phyloP scores from a whole-genome alignment of 2,329 filamentous ascomycete genomes.

The Exophiala sideris region DNA sequence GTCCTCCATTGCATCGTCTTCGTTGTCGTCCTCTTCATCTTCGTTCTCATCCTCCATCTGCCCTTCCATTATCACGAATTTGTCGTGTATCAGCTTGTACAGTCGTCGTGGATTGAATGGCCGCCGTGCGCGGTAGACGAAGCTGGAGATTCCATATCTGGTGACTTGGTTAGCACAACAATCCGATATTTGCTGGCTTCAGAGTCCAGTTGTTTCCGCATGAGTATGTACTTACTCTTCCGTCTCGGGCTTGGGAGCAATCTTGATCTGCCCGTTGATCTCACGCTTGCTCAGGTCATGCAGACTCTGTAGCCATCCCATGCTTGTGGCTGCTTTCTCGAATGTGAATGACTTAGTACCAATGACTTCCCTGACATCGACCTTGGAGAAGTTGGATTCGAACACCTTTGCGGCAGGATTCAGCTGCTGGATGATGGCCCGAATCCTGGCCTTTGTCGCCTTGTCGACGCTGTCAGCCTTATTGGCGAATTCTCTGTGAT shows the following conservation, averaged over 20 bases:
- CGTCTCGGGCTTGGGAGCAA: constrained; percentile 67
- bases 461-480: constrained; percentile 62
- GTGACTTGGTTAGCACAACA: constrained; percentile 28
- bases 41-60: constrained; percentile 32
- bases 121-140: constrained; percentile 62
- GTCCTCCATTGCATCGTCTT: constrained; percentile 31
- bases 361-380: constrained; percentile 62
- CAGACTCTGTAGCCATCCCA: constrained; percentile 68
- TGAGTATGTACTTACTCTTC: constrained; percentile 51
- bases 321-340: constrained; percentile 60
- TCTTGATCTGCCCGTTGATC: constrained; percentile 51
- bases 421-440: constrained; percentile 56
- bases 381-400: constrained; percentile 56
- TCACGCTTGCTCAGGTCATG: constrained; percentile 64
- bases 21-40: constrained; percentile 31
- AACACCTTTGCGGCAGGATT: constrained; percentile 66
- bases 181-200: neutral
- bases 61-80: constrained; percentile 44
- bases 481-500: constrained; percentile 67
- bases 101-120: constrained; percentile 47
- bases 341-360: constrained; percentile 65
- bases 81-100: constrained; percentile 43
- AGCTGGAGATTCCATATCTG: constrained; percentile 65
- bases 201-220: too few species aligned
- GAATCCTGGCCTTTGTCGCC: constrained; percentile 47